Percentiles rank a stretch among this genome's conserved stretches.
phyloP scores from a whole-genome alignment of 78 protist genomes.

The Dictyostelium capitatum region DNA sequence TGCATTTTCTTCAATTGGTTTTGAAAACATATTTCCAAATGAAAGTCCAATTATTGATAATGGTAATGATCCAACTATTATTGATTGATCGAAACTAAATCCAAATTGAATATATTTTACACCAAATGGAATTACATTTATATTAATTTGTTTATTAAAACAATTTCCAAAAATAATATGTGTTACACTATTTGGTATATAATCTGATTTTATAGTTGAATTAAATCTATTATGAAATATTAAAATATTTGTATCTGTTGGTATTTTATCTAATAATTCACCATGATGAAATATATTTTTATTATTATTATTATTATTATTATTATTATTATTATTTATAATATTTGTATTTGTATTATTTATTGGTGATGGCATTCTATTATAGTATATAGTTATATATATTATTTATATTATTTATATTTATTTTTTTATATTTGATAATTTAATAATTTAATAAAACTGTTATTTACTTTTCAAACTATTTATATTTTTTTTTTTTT shows the following conservation, averaged over 20 bases:
- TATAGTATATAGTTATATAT: background rate
- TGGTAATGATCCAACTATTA: background rate
- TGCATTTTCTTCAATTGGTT: background rate
- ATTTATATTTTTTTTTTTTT: background rate
- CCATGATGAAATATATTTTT: constrained; percentile 4
- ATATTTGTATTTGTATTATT: background rate
- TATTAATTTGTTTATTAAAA: background rate
- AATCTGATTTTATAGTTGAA: background rate
- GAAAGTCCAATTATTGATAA: background rate
- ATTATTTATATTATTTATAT: background rate
- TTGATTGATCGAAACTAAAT: background rate
- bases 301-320: background rate
- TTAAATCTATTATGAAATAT: constrained; percentile 7
- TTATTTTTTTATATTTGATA: background rate
- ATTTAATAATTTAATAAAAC: background rate
- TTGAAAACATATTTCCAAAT: constrained; percentile 11
- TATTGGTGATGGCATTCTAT: background rate
- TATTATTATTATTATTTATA: background rate
- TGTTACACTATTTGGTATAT: background rate
- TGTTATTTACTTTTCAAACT: background rate
- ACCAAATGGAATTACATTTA: constrained; percentile 9
- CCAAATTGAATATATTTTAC: background rate
- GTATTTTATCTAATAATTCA: background rate
- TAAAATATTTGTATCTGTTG: constrained; percentile 8
- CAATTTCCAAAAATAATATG: background rate